A percentile compares a stretch with the other conserved stretches of the same genome.
These are phyloP conservation scores for Gossypium anomalum DNA, from an alignment of 345 rosid species.

Conservation along the genomic window DNA sequence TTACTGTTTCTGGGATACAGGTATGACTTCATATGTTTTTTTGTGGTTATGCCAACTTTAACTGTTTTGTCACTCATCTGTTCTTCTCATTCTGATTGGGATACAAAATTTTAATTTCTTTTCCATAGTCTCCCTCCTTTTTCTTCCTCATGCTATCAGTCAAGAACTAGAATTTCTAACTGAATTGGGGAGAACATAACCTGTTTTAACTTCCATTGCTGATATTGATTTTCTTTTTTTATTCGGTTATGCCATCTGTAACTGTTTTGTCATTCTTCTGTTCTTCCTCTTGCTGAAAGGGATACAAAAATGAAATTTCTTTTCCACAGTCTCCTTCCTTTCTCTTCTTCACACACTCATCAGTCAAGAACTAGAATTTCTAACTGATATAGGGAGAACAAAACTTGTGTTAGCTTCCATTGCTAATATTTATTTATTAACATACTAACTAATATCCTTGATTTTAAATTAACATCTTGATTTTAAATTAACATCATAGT, in stretches of 20 bases:
- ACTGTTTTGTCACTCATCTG: not conserved
- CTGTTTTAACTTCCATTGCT: not conserved
- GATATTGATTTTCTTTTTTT: not conserved
- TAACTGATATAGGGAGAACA: not conserved
- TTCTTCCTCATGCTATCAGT: not conserved
- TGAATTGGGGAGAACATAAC: not conserved
- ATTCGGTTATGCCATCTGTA: not conserved
- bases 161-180: slow-evolving; percentile 1
- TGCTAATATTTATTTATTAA: not conserved
- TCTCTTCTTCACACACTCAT: not conserved
- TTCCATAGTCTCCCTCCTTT: not conserved
- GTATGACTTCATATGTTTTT: slow-evolving; percentile 30
- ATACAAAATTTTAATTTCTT: not conserved
- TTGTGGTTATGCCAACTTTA: not conserved
- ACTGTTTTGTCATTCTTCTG: not conserved
- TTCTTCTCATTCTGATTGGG: not conserved
- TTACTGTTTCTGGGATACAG: slow-evolving; percentile 89
- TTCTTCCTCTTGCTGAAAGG: not conserved
- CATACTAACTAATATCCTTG: not conserved
- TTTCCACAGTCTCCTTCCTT: not conserved
- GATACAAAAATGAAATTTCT: not conserved
- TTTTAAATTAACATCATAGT: not conserved
- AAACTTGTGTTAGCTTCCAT: not conserved
- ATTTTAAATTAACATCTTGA: not conserved
- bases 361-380: not conserved